These are phyloP conservation scores for Raffaelea ambrosiae DNA, from an alignment of 2,329 filamentous ascomycete species.

Conservation along the genomic window DNA sequence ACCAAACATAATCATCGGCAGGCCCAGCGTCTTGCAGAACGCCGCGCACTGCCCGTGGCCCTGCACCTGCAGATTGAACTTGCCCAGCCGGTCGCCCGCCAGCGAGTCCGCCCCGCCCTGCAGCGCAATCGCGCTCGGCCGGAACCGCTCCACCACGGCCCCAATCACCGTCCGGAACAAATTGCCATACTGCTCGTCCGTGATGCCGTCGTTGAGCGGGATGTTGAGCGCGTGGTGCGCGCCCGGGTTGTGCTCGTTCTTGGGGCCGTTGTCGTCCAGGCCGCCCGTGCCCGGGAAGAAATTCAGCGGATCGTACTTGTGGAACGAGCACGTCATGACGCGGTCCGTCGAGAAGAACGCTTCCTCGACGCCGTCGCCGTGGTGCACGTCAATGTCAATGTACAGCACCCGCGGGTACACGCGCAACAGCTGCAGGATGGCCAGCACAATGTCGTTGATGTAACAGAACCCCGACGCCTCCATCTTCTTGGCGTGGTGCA, in stretches of 20 bases:
- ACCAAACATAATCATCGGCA: slow-evolving; percentile 84
- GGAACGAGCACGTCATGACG: slow-evolving; percentile 86
- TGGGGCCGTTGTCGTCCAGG: slow-evolving; percentile 75
- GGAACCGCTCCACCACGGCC: slow-evolving; percentile 71
- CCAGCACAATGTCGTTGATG: slow-evolving; percentile 96
- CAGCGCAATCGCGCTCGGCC: slow-evolving; percentile 83
- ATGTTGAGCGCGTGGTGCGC: slow-evolving; percentile 88
- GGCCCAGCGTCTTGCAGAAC: slow-evolving; percentile 71
- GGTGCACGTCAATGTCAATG: slow-evolving; percentile 85
- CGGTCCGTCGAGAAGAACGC: slow-evolving; percentile 78
- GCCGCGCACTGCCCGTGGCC: slow-evolving; percentile 88
- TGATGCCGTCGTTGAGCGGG: slow-evolving; percentile 82
- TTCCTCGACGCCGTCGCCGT: slow-evolving; percentile 79
- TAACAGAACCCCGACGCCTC: slow-evolving; percentile 97
- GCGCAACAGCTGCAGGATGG: slow-evolving; percentile 78
- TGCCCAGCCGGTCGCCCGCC: slow-evolving; percentile 83
- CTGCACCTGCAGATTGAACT: slow-evolving; percentile 94
- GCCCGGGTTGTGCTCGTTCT: slow-evolving; percentile 74
- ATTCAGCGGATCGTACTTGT: slow-evolving; percentile 78
- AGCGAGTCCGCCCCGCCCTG: slow-evolving; percentile 95
- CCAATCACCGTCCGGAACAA: slow-evolving; percentile 79
- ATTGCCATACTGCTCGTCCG: slow-evolving; percentile 77
- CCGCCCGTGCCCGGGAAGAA: slow-evolving; percentile 93
- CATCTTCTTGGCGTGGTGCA: slow-evolving; percentile 92
- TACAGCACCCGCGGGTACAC: slow-evolving; percentile 81